These are phyloP conservation scores for Hypholoma sublateritium DNA, from an alignment of 768 basidiomycete species.

Conservation along the genomic window DNA sequence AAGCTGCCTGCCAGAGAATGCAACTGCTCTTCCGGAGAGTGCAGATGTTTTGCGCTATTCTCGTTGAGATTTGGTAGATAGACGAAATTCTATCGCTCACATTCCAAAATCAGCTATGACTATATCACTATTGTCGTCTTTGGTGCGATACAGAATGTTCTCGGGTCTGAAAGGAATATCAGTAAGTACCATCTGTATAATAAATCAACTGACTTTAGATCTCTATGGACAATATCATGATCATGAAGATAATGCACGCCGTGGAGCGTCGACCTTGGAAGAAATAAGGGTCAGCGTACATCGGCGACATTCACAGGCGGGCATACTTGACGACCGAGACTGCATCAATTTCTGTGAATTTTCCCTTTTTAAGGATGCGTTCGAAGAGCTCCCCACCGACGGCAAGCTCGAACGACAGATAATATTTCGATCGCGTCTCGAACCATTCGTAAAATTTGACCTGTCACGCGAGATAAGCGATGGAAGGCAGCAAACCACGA, in stretches of 20 bases:
- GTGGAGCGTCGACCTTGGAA: slow-evolving; percentile 68
- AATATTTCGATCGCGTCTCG: slow-evolving; percentile 91
- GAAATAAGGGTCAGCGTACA: slow-evolving; percentile 2
- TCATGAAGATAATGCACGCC: slow-evolving; percentile 90
- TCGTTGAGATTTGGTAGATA: background rate
- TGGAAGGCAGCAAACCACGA: background rate
- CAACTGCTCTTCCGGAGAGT: slow-evolving; percentile 68
- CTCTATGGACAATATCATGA: slow-evolving; percentile 93
- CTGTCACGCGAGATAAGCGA: slow-evolving; percentile 33
- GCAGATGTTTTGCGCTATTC: slow-evolving; percentile 77
- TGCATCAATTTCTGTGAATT: slow-evolving; percentile 93
- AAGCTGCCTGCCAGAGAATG: slow-evolving; percentile 77
- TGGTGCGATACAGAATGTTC: slow-evolving; percentile 91
- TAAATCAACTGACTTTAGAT: slow-evolving; percentile 69
- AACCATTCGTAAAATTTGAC: slow-evolving; percentile 98
- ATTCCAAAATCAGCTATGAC: slow-evolving; percentile 99
- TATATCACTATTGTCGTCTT: slow-evolving; percentile 73
- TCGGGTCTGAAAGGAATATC: slow-evolving; percentile 65
- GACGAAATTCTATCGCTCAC: slow-evolving; percentile 39
- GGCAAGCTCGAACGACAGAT: slow-evolving; percentile 93
- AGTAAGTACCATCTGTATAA: background rate
- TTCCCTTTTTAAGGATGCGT: slow-evolving; percentile 79
- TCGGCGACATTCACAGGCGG: background rate
- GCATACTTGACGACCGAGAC: slow-evolving; percentile 71
- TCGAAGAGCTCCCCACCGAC: slow-evolving; percentile 95